Evolutionary conservation across 1,139 yeast genomes (phyloP), one percentile per base, ranked within the genome.

Genomic region (Scheffersomyces lignicola): DNA sequence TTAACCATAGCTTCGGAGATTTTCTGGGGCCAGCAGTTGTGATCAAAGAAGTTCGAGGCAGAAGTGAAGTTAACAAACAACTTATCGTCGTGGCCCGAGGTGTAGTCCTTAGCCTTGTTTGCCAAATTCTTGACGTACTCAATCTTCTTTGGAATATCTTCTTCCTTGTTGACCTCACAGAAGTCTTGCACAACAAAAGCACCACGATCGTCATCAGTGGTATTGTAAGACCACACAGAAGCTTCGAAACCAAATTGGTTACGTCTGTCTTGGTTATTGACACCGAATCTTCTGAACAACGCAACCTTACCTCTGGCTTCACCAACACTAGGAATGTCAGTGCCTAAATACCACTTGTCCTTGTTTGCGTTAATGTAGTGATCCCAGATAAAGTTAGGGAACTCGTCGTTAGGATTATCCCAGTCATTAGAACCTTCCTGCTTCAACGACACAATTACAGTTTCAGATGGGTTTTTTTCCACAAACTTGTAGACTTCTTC

Each of bases 371-470:
- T 62, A 43, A 84, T 57, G 49, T 78, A 83, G 33, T 65, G 62
- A 49, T 78, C 78, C 81, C 84, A 80, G 40, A 85, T 69, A 37
- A 75, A 64, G 47, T 78, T 76, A 23, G 79, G 78, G 52, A 85
- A 83, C 52, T 83, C 90, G 48, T 81, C 86, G 33, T 67, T 56
- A 34, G 69, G 70, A 42, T 77, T 73, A 50, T 79, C 70, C 86
- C 88, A 81, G 41, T 67, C 71, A 40, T 79, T 76, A 11, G 77
- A 62, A 29, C 94, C 94, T 58, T 85, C 94, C 52, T 81, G 86
- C 54, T 84, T 85, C 42, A 85, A 58, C 1, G 90, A 82, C 9
- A 85, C 76, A 40, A 85, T 57, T 8, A 82, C 86, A 8, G 77
- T 62, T 56, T 85, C 94, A 2, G 80, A 69, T 2, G 58, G 61